phyloP scores from a whole-genome alignment of 2,329 filamentous ascomycete species.

The Kalmusia sp. region DNA sequence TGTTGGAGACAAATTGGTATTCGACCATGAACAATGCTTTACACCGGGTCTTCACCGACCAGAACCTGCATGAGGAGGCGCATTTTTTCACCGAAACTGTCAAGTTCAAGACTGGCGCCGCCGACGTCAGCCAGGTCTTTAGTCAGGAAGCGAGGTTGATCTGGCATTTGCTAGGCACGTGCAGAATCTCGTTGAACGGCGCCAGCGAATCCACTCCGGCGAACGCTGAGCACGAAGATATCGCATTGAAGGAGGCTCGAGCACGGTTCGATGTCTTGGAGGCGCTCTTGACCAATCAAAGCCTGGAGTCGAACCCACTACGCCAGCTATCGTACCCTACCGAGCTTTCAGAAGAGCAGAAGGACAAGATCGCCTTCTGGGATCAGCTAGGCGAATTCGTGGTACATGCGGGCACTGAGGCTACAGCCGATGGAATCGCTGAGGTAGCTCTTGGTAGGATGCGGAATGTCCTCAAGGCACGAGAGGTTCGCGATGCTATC shows the following conservation, averaged over 20 bases:
- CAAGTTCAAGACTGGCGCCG: constrained; percentile 30
- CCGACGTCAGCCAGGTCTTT: constrained; percentile 48
- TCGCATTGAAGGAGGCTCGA: constrained; percentile 66
- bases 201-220: constrained; percentile 50
- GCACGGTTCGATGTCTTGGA: constrained; percentile 79
- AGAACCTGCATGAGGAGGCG: constrained; percentile 42
- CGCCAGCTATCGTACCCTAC: constrained; percentile 57
- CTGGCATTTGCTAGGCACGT: constrained; percentile 65
- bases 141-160: constrained; percentile 67
- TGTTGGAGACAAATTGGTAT: constrained; percentile 83
- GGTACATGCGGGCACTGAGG: constrained; percentile 68
- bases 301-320: constrained; percentile 66
- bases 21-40: constrained; percentile 60
- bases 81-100: constrained; percentile 43
- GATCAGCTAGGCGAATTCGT: constrained; percentile 76
- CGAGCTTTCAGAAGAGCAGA: constrained; percentile 46
- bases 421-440: constrained; percentile 63
- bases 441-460: constrained; percentile 71
- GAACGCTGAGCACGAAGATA: constrained; percentile 59
- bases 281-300: constrained; percentile 75
- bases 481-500: constrained; percentile 87
- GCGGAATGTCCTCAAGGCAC: constrained; percentile 75
- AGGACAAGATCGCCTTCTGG: constrained; percentile 79
- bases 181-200: constrained; percentile 54
- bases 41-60: constrained; percentile 59